Evolutionary conservation across 208 protist genomes (phyloP), one percentile per base, ranked within the genome.

Genomic region (Crithidia acanthocephali): DNA sequence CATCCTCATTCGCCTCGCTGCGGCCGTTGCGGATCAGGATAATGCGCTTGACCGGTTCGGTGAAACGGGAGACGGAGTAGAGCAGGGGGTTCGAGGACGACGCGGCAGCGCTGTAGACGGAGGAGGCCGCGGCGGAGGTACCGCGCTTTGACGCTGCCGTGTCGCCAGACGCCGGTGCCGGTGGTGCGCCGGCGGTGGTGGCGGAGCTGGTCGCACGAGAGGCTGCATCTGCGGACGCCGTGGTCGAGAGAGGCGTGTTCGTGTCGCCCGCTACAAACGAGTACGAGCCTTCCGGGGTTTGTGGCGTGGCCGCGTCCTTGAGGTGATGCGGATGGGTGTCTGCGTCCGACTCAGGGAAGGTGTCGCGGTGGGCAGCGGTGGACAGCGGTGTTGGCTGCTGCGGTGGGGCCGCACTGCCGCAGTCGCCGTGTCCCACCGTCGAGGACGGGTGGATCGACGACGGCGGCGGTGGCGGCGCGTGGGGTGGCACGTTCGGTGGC

Each of bases 21-120:
- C 74, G 74, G 15, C 90, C 93, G 59, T 92, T 93, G 59, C 93
- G 88, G 45, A 97, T 79, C 18, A 97, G 69, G 64, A 97, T 94
- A 35, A 97, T 94, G 32, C 93, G 87, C 86, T 97, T 95, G 16
- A 96, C 88, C 1, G 91, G 88, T 52, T 96, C 88, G 1, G 79
- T 77, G 44, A 92, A 83, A 13, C 68, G 68, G 0, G 72, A 78
- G 9, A 78, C 59, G 22, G 72, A 72, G 44, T 72, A 78, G 15
- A 78, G 51, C 15, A 72, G 44, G 42, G 72, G 52, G 42, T 72
- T 57, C 30, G 76, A 42, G n/a, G 52, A 23, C 11, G 57, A 30
- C 15, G 23, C 4, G 20, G 28, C 7, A 6, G 66, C 5, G 32
- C n/a, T 35, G 53, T 45, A 15, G 25, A 56, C 11, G 30, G 40